A percentile compares a stretch with the other conserved stretches of the same genome.
phyloP scores from a whole-genome alignment of 2,329 filamentous ascomycete species.

The Coniochaeta prunicola region DNA sequence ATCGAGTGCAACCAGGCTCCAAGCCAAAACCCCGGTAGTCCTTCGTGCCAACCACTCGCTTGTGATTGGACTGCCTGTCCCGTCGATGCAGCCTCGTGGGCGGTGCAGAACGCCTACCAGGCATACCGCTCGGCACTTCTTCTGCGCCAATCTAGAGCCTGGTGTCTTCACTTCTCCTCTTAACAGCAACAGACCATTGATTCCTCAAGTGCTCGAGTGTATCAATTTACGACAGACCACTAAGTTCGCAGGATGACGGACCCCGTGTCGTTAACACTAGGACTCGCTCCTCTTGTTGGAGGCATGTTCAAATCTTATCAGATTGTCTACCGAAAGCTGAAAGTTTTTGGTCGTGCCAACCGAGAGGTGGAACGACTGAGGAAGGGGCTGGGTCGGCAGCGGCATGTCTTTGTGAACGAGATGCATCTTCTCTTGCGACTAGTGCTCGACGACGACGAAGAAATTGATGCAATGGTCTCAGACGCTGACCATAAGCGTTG shows the following conservation, averaged over 20 bases:
- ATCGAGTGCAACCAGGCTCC: background rate
- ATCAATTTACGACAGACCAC: background rate
- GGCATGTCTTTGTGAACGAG: background rate
- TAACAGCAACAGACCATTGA: background rate
- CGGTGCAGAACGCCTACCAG: background rate
- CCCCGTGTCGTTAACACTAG: background rate
- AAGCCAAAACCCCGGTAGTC: background rate
- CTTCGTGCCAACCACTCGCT: background rate
- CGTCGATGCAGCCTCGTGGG: background rate
- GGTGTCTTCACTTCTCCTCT: background rate
- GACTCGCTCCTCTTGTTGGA: background rate
- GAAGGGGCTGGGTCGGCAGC: background rate
- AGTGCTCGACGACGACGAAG: background rate
- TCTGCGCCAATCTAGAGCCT: background rate
- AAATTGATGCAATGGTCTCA: background rate
- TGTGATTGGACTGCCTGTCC: background rate
- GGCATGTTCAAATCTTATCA: background rate
- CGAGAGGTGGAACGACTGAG: background rate
- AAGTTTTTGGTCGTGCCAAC: background rate
- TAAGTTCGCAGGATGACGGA: background rate
- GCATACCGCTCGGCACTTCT: background rate
- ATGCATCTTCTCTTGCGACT: background rate
- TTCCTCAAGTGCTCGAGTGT: background rate
- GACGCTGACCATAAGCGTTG: constrained; percentile 1
- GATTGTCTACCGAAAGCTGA: background rate